A percentile compares a stretch with the other conserved stretches of the same genome.
These are phyloP conservation scores for Oenanthe sinensis DNA, from an alignment of 129 eudicot species.

Conservation along the genomic window DNA sequence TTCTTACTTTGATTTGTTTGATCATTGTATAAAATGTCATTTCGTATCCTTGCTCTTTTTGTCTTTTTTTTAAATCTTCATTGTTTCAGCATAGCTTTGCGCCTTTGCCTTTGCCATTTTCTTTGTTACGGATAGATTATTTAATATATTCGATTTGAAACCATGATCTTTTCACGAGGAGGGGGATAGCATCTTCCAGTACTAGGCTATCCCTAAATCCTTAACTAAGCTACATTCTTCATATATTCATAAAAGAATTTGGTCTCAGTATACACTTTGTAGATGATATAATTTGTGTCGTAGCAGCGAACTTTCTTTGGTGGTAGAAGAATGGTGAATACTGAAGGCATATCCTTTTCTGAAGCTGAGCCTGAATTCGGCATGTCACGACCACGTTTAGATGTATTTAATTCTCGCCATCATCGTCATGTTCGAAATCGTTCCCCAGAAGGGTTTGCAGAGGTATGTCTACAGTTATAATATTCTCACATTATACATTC, in stretches of 20 bases:
- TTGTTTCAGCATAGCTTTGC: background rate
- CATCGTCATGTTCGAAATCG: conserved; percentile 69
- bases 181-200: background rate
- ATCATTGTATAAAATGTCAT: background rate
- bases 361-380: conserved; percentile 44
- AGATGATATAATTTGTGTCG: background rate
- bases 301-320: conserved; percentile 53
- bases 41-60: background rate
- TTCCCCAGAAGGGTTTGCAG: conserved; percentile 74
- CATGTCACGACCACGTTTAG: conserved; percentile 40
- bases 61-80: background rate
- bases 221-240: background rate
- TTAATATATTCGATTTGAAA: background rate
- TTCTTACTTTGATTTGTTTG: background rate
- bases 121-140: background rate
- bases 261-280: background rate
- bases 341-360: conserved; percentile 50
- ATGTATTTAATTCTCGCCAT: conserved; percentile 53
- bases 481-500: background rate
- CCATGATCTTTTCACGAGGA: background rate
- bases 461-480: conserved; percentile 38
- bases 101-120: no score
- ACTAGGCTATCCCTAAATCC: background rate
- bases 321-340: conserved; percentile 63
- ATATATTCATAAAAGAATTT: background rate